phyloP scores from a whole-genome alignment of 148 eudicot species.

The Camellia japonica region DNA sequence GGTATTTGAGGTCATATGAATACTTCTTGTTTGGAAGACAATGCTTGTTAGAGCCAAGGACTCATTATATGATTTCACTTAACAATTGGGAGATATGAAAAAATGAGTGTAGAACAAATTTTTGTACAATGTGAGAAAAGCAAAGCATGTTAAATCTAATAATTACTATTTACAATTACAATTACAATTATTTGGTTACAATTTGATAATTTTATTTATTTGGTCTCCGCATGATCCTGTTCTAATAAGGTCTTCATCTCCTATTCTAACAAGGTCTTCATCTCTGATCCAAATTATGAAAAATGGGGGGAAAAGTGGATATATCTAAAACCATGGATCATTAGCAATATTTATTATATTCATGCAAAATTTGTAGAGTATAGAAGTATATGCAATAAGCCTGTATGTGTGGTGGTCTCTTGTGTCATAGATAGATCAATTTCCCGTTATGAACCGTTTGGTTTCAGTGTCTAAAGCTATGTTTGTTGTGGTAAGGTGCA shows the following conservation, averaged over 20 bases:
- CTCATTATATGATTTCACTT: background rate
- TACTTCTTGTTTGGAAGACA: background rate
- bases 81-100: background rate
- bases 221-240: background rate
- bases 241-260: background rate
- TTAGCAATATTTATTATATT: background rate
- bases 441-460: background rate
- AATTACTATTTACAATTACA: too few species aligned
- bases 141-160: background rate
- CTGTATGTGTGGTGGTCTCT: background rate
- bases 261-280: background rate
- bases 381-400: too few species aligned
- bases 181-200: background rate
- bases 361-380: background rate
- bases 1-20: background rate
- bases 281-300: background rate
- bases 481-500: background rate
- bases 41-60: background rate
- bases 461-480: background rate
- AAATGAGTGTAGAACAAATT: background rate
- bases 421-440: background rate
- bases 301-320: too few species aligned
- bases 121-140: background rate
- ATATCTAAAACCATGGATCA: background rate
- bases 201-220: background rate